Conservation (phyloP, 2,329 filamentous ascomycete genomes). For the Cladosporium sp. region DNA sequence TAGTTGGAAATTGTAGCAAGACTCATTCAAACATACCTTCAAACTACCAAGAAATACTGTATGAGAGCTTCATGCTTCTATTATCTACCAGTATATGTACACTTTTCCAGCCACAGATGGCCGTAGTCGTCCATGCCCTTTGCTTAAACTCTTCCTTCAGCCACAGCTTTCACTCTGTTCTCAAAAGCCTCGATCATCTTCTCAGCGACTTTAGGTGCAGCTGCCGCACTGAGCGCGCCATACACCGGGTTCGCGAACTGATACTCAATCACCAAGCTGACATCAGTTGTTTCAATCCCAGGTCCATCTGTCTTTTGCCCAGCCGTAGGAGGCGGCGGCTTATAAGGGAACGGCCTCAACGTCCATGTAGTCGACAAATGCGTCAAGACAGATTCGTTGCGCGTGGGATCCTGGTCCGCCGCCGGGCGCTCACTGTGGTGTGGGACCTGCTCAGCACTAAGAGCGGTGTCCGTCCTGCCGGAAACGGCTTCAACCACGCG, state of each 20-base stretch:
- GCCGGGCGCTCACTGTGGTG: slow-evolving; percentile 43
- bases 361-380: slow-evolving; percentile 71
- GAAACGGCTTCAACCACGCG: slow-evolving; percentile 75
- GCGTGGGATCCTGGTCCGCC: slow-evolving; percentile 40
- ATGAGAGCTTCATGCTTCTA: not conserved
- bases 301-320: slow-evolving; percentile 42
- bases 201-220: slow-evolving; percentile 79
- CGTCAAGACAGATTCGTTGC: slow-evolving; percentile 56
- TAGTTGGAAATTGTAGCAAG: not conserved
- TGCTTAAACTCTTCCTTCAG: not conserved
- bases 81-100: not conserved
- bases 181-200: slow-evolving; percentile 95
- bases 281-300: slow-evolving; percentile 62
- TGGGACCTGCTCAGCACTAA: slow-evolving; percentile 41
- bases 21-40: not conserved
- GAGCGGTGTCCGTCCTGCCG: slow-evolving; percentile 54
- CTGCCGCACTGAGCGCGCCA: slow-evolving; percentile 73
- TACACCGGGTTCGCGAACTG: slow-evolving; percentile 89
- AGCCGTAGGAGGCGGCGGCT: slow-evolving; percentile 41
- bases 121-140: not conserved
- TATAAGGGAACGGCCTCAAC: slow-evolving; percentile 52
- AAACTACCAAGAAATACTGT: not conserved
- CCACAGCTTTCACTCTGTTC: slow-evolving; percentile 65
- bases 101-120: not conserved
- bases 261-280: slow-evolving; percentile 75